Evolutionary conservation across 2,329 filamentous ascomycete species (phyloP), one percentile per base, ranked within the genome.

Genomic region (Paecilomyces formosus): DNA sequence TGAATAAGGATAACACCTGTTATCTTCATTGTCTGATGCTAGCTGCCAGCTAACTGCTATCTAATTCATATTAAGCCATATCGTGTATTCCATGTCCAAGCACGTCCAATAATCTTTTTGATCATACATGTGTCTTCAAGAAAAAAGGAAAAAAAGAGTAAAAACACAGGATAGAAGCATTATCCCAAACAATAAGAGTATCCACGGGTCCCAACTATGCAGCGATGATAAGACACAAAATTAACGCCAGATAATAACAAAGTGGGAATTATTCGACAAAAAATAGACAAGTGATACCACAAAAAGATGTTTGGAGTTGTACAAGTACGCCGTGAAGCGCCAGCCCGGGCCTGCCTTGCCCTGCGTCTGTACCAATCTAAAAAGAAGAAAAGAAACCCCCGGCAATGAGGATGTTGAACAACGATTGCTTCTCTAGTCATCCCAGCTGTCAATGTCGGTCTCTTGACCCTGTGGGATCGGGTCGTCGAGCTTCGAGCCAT

Each of bases 401-500:
- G 33, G 53, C 33, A 55, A 60, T 31, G 51, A 56, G 60, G 60
- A 57, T 60, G 52, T 31, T 22, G 57, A 56, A n/a, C 45, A 15
- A 26, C 12, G 49, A n/a, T 3, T n/a, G 50, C 22, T 22, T 22
- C 22, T 58, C 62, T 64, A 74, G 33, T 72, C 71, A 49, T 72
- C 70, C 69, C 69, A 73, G 9, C 58, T 65, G 53, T 74, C 70
- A 8, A 68, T 68, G 50, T 69, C 69, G 45, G 70, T 58, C 28
- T 74, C 72, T n/a, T 68, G 68, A 35, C 66, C 65, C 35, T 72
- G 68, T 1, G 67, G 62, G 8, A 72, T 68, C 8, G 66, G 60
- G 24, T 74, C 72, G 45, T 75, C 72, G 11, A 74, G 59, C 56
- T 71, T 73, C 2, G 69, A 70, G 1, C 70, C 70, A 12, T 69